These are phyloP conservation scores for Colletotrichum sp. DNA, from an alignment of 2,329 filamentous ascomycete genomes.

Conservation along the genomic window DNA sequence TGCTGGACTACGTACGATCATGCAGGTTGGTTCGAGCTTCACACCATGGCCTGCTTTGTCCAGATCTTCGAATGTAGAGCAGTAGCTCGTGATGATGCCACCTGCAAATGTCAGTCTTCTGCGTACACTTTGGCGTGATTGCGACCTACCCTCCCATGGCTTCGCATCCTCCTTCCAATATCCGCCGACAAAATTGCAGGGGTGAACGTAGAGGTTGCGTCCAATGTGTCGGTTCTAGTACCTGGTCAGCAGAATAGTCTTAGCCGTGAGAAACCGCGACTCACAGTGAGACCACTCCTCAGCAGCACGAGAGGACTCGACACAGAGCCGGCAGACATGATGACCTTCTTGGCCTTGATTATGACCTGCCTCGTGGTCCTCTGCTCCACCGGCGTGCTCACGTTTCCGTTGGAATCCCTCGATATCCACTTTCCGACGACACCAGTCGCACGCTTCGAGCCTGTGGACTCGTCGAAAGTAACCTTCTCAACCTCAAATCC, in stretches of 20 bases:
- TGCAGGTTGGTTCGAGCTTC: constrained; percentile 79
- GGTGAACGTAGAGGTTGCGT: constrained; percentile 81
- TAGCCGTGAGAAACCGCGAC: constrained; percentile 20
- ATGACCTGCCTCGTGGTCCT: constrained; percentile 64
- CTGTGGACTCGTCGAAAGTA: constrained; percentile 63
- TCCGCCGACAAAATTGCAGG: constrained; percentile 63
- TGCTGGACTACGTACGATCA: constrained; percentile 56
- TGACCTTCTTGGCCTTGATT: constrained; percentile 80
- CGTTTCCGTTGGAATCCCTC: constrained; percentile 65
- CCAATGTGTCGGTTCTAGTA: constrained; percentile 78
- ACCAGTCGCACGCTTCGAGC: constrained; percentile 66
- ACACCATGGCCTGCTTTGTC: constrained; percentile 81
- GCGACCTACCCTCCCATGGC: constrained; percentile 64
- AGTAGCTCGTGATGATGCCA: constrained; percentile 79
- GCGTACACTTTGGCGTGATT: not conserved
- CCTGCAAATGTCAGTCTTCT: constrained; percentile 48
- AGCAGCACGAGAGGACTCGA: constrained; percentile 78
- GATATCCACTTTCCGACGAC: constrained; percentile 78
- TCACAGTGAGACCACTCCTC: constrained; percentile 76
- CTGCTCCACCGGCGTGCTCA: constrained; percentile 53
- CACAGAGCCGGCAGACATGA: constrained; percentile 78
- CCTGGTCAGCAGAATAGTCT: constrained; percentile 22
- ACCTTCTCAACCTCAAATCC: constrained; percentile 77
- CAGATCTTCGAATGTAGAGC: constrained; percentile 79
- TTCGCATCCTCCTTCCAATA: constrained; percentile 73